Evolutionary conservation across 2,329 filamentous ascomycete genomes (phyloP).

Genomic region (Didymella glomerata): DNA sequence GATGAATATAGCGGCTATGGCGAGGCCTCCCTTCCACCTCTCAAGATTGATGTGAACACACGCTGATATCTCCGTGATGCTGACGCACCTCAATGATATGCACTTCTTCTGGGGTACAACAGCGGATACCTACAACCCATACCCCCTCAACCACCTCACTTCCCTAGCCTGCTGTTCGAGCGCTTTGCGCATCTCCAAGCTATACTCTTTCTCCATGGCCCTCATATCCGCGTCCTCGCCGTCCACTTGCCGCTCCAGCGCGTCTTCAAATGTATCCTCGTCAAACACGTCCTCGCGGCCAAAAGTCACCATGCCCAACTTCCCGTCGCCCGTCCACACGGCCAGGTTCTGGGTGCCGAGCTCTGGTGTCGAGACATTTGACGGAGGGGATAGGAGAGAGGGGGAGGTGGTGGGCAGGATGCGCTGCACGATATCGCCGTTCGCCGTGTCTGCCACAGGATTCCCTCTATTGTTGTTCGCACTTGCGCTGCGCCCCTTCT

Average conservation of each 20-base stretch:
- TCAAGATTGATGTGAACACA: not conserved
- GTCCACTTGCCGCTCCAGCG: constrained; percentile 50
- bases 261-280: constrained; percentile 44
- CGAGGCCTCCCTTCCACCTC: not conserved
- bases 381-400: constrained; percentile 15
- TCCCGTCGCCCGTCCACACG: constrained; percentile 85
- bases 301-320: constrained; percentile 73
- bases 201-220: constrained; percentile 69
- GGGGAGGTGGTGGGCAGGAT: constrained; percentile 67
- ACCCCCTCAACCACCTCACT: constrained; percentile 74
- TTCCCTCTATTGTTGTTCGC: not conserved
- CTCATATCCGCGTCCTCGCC: constrained; percentile 50
- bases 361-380: constrained; percentile 13
- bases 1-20: not conserved
- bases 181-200: constrained; percentile 75
- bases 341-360: constrained; percentile 70
- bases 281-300: constrained; percentile 45
- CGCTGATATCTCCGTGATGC: not conserved
- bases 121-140: constrained; percentile 59
- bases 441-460: not conserved
- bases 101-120: too few species aligned
- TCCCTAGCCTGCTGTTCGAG: constrained; percentile 82
- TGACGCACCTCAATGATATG: not conserved
- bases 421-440: constrained; percentile 79
- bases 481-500: not conserved